These are phyloP conservation scores for Leucosporidium creatinivorum DNA, from an alignment of 768 basidiomycete species.

Conservation along the genomic window DNA sequence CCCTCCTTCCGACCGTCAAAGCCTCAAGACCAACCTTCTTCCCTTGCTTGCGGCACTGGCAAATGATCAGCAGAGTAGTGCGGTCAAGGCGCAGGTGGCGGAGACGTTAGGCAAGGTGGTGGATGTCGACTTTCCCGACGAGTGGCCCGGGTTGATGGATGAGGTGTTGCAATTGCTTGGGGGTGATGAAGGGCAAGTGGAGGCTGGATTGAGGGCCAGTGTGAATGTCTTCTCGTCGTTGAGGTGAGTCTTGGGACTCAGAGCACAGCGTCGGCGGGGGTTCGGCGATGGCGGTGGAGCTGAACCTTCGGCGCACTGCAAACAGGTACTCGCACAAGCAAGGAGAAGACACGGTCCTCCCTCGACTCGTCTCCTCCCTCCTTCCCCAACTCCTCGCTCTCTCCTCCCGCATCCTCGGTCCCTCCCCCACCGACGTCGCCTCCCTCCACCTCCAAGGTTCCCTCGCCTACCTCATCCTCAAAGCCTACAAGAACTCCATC, in stretches of 20 bases:
- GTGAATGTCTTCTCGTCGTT: slow-evolving; percentile 73
- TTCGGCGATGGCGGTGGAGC: background rate
- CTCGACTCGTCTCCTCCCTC: slow-evolving; percentile 52
- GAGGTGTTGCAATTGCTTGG: slow-evolving; percentile 59
- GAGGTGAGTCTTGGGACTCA: slow-evolving; percentile 47
- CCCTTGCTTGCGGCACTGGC: slow-evolving; percentile 64
- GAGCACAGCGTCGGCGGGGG: background rate
- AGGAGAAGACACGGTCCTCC: slow-evolving; percentile 20
- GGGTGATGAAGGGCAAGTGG: slow-evolving; percentile 61
- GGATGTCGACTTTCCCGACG: slow-evolving; percentile 66
- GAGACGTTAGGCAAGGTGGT: slow-evolving; percentile 66
- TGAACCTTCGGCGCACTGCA: background rate
- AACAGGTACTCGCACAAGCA: slow-evolving; percentile 31
- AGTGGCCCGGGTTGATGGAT: slow-evolving; percentile 65
- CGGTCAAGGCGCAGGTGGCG: slow-evolving; percentile 68
- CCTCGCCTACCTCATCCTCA: slow-evolving; percentile 77
- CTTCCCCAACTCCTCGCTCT: slow-evolving; percentile 73
- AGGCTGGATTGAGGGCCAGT: slow-evolving; percentile 69
- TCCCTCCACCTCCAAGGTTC: slow-evolving; percentile 47
- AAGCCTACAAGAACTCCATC: slow-evolving; percentile 76
- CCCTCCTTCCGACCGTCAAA: slow-evolving; percentile 59
- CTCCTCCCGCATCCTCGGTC: slow-evolving; percentile 60
- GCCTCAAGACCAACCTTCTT: slow-evolving; percentile 62
- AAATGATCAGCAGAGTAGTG: slow-evolving; percentile 54
- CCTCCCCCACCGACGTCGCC: slow-evolving; percentile 50